Conservation (phyloP, 75 land plant species). For the Picea glauca region DNA sequence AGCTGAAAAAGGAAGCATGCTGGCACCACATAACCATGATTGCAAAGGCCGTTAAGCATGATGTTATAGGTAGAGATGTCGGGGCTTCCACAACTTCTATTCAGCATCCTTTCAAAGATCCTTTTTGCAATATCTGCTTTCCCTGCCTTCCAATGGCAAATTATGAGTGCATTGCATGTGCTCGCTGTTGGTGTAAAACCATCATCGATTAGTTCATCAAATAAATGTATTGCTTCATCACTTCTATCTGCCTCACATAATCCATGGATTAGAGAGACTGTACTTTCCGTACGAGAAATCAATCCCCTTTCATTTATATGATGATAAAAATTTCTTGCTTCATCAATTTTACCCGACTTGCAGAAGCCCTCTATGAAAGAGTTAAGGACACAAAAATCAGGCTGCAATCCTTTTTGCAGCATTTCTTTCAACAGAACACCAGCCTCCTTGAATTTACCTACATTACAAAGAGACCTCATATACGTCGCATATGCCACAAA, state of each 20-base stretch:
- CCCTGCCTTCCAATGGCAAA: conserved; percentile 17
- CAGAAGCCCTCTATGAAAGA: conserved; percentile 20
- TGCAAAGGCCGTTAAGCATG: conserved; percentile 13
- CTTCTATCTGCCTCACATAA: conserved; percentile 16
- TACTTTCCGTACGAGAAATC: conserved; percentile 7
- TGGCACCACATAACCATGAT: conserved; percentile 2
- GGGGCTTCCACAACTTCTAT: conserved; percentile 6
- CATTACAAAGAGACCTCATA: conserved; percentile 20
- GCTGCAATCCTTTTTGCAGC: conserved; percentile 9
- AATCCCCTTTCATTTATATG: conserved; percentile 15
- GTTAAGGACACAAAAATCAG: conserved; percentile 15
- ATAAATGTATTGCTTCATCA: conserved; percentile 14
- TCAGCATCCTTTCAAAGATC: conserved; percentile 19
- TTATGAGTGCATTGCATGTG: conserved; percentile 12
- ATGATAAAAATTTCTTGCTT: conserved; percentile 16
- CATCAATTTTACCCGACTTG: conserved; percentile 9
- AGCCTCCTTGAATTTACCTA: conserved; percentile 24
- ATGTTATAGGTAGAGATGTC: conserved; percentile 6
- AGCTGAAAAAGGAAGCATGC: conserved; percentile 8
- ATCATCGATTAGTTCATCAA: neutral
- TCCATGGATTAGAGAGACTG: neutral
- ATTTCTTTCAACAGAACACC: conserved; percentile 21
- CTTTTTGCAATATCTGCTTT: conserved; percentile 13
- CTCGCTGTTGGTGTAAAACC: neutral
- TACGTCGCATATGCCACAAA: conserved; percentile 21